phyloP scores from a whole-genome alignment of 2,329 filamentous ascomycete genomes.

The Trichoderma sp. region DNA sequence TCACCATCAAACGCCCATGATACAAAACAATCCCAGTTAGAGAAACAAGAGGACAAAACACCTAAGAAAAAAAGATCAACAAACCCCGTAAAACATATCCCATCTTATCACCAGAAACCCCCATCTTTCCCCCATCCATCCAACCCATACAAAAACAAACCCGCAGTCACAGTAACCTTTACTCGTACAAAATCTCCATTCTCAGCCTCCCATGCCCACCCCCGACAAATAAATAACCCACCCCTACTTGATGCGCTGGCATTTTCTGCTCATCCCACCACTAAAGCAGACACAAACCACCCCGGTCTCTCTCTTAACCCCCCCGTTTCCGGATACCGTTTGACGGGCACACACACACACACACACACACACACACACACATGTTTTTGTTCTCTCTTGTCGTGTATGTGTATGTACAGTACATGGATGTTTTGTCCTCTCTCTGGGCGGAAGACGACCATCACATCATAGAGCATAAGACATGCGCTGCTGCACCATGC shows the following conservation, averaged over 20 bases:
- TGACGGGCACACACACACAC: not conserved
- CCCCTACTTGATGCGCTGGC: conserved; percentile 26
- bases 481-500: not conserved
- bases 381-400: not conserved
- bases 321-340: not conserved
- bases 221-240: not conserved
- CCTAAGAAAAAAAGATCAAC: not conserved
- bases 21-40: not conserved
- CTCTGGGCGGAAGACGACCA: not conserved
- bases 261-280: conserved; percentile 6
- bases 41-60: not conserved
- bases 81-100: not conserved
- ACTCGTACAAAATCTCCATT: not conserved
- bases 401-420: too few species aligned
- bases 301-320: not conserved
- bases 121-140: not conserved
- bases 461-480: conserved; percentile 5
- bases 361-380: not conserved
- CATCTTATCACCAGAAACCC: not conserved
- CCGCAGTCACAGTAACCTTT: not conserved
- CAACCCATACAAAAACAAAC: not conserved
- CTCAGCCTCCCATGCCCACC: not conserved
- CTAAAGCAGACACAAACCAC: not conserved
- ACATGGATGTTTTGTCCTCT: not conserved
- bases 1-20: not conserved